Base-by-base conservation (phyloP, 2,329 filamentous ascomycete genomes). In the Penicillium fuscoglaucum region DNA sequence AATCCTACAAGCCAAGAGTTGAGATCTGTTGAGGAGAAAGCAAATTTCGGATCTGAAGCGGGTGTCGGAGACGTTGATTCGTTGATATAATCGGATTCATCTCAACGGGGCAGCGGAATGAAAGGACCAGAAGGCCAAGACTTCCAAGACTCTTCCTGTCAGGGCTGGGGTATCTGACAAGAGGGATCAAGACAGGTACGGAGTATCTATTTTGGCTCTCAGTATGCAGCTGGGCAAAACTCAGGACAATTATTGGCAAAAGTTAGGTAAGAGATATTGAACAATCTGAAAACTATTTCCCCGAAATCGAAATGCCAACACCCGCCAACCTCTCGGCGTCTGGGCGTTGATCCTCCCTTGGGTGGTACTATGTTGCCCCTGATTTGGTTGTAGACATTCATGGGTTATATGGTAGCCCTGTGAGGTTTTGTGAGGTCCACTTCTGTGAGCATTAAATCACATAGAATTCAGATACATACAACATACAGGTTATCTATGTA, bases 201-300 rank as follows among this genome's bases (percentile, higher is more conserved):
- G 43, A 45, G 43, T 45, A 45, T 56, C 19, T 52, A 43, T 52
- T 39, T 45, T 45, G 47, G n/a, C 47, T 43, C 33, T 35, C 6
- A 24, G 15, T 26, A 35, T n/a, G 45, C 29, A 26, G 21, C 50
- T 35, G 24, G 21, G 43, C 51, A 49, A 21, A 37, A 37, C 41
- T 13, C 37, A 49, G 47, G 46, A 26, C 45, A 19, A 55, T 41
- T 31, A 55, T 54, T 44, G 54, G 51, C 28, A 21, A 15, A 39
- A 37, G 28, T 62, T 65, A 65, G 59, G 52, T 65, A 60, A 64
- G 48, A 49, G 41, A 56, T 62, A 64, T 62, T 62, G 50, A 44
- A 57, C 35, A 13, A 10, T 21, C 13, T 44, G 21, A 43, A 33
- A 39, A 10, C 28, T 46, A 52, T 61, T 61, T 33, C n/a, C 41